Conservation (phyloP, 1,284 basidiomycete genomes). For the Puccinia hordei region DNA sequence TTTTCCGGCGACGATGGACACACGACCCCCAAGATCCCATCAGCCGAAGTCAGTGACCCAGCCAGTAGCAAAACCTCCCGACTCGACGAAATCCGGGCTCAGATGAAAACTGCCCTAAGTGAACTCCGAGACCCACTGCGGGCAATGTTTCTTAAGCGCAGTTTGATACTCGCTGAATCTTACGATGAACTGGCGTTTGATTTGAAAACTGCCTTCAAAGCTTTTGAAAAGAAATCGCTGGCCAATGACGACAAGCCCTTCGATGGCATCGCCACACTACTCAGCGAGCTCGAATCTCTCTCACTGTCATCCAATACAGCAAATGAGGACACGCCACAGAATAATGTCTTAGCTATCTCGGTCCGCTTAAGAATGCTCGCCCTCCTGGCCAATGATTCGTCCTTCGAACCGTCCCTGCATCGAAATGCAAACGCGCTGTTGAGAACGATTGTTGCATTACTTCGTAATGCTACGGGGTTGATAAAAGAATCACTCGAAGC, state of each 20-base stretch:
- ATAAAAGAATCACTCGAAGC: slow-evolving; percentile 54
- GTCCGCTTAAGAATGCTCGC: slow-evolving; percentile 55
- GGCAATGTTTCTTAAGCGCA: slow-evolving; percentile 68
- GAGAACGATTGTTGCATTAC: slow-evolving; percentile 53
- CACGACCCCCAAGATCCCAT: slow-evolving; percentile 50
- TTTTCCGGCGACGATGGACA: slow-evolving; percentile 21
- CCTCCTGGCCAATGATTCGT: slow-evolving; percentile 54
- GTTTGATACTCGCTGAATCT: slow-evolving; percentile 79
- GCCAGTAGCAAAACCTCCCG: slow-evolving; percentile 47
- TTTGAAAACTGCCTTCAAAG: slow-evolving; percentile 74
- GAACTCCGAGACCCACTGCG: slow-evolving; percentile 70
- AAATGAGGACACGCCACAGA: slow-evolving; percentile 52
- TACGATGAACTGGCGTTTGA: slow-evolving; percentile 87
- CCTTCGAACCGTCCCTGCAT: slow-evolving; percentile 54
- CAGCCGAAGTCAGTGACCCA: slow-evolving; percentile 52
- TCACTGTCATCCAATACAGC: slow-evolving; percentile 50
- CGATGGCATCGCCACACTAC: slow-evolving; percentile 51
- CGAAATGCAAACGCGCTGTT: slow-evolving; percentile 44
- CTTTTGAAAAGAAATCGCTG: slow-evolving; percentile 50
- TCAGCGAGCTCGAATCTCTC: slow-evolving; percentile 24
- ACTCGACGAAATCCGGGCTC: slow-evolving; percentile 64
- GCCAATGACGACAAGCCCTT: slow-evolving; percentile 38
- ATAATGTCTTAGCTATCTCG: slow-evolving; percentile 51
- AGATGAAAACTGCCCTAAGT: slow-evolving; percentile 63
- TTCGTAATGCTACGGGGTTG: slow-evolving; percentile 44